A percentile compares a stretch with the other conserved stretches of the same genome.
Evolutionary conservation across 2,329 filamentous ascomycete species (phyloP).

Genomic region (Xylaria sp.): DNA sequence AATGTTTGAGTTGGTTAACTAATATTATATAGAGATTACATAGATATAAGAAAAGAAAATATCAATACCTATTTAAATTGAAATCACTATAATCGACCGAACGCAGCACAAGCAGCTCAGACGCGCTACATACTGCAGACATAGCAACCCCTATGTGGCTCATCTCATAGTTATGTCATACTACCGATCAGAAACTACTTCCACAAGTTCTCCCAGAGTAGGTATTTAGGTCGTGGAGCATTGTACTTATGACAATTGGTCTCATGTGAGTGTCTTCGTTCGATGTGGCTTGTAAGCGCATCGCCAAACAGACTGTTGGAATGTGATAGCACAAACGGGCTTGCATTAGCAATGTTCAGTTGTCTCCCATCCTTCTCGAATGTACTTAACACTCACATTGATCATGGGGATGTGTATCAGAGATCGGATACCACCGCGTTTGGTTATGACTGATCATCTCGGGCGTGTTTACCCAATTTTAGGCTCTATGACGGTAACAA

Average conservation of each 20-base stretch:
- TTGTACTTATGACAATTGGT: not conserved
- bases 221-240: not conserved
- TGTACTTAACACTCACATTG: not conserved
- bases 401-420: not conserved
- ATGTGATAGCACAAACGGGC: conserved; percentile 17
- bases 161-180: too few species aligned
- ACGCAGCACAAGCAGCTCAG: too few species aligned
- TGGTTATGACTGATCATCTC: conserved; percentile 1
- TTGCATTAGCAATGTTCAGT: conserved; percentile 7
- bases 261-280: not conserved
- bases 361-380: not conserved
- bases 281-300: conserved; percentile 1
- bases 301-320: not conserved
- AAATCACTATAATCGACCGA: too few species aligned
- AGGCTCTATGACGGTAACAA: not conserved
- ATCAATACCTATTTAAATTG: too few species aligned
- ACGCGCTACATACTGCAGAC: too few species aligned
- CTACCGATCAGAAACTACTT: too few species aligned
- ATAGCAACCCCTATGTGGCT: too few species aligned
- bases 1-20: too few species aligned
- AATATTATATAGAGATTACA: too few species aligned
- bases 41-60: too few species aligned
- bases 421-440: conserved; percentile 4
- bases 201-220: too few species aligned
- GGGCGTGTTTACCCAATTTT: not conserved